Percentiles rank a stretch among this genome's conserved stretches.
Conservation (phyloP, 192 early-diverging fungal species). For the Lunasporangiospora selenospora region DNA sequence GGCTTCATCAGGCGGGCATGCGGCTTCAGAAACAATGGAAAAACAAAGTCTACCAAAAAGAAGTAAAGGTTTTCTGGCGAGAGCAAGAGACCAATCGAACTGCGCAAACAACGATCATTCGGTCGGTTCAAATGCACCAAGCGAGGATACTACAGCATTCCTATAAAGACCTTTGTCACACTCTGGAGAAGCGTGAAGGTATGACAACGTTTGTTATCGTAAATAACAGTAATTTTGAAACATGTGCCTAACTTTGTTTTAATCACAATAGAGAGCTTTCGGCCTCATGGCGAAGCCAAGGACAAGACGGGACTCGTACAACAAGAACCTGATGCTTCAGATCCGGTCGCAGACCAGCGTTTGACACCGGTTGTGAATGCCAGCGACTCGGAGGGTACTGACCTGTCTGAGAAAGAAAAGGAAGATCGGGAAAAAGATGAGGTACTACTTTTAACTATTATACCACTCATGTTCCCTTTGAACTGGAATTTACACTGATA, state of each 20-base stretch:
- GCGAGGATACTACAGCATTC: conserved; percentile 2
- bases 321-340: conserved; percentile 10
- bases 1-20: not conserved
- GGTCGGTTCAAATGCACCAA: conserved; percentile 11
- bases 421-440: conserved; percentile 8
- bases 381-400: conserved; percentile 9
- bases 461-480: no score
- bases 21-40: conserved; percentile 6
- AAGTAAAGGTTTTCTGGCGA: conserved; percentile 2
- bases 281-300: conserved; percentile 8
- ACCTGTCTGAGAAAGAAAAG: conserved; percentile 7
- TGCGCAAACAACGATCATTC: not conserved
- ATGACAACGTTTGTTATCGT: no score
- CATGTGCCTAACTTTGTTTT: no score
- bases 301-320: conserved; percentile 1
- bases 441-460: conserved; percentile 1
- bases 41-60: not conserved
- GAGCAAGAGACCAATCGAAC: not conserved
- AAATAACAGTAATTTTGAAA: no score
- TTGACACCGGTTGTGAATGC: not conserved
- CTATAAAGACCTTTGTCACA: not conserved
- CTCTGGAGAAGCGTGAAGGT: no score
- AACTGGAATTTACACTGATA: no score
- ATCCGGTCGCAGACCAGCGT: not conserved
- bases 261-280: conserved; percentile 3